These are phyloP conservation scores for Lachnellula hyalina DNA, from an alignment of 2,329 filamentous ascomycete species.

Conservation along the genomic window DNA sequence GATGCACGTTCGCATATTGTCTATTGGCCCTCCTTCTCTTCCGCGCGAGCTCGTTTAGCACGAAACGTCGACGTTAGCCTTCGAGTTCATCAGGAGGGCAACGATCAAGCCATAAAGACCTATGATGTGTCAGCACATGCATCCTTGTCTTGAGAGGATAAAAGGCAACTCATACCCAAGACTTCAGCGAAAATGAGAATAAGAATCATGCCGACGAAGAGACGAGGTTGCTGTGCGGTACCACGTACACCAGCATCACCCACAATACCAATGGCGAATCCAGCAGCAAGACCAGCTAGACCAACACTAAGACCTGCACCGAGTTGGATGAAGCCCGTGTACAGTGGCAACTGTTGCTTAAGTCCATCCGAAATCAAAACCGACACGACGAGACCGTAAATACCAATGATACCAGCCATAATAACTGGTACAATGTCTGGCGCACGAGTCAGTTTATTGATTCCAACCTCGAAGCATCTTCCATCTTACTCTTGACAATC, in stretches of 20 bases:
- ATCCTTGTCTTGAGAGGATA: not conserved
- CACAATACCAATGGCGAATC: constrained; percentile 82
- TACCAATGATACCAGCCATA: constrained; percentile 99
- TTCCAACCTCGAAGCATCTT: not conserved
- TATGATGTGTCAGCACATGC: constrained; percentile 36
- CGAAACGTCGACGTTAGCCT: constrained; percentile 59
- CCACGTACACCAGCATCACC: constrained; percentile 85
- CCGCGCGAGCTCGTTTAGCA: constrained; percentile 45
- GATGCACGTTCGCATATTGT: constrained; percentile 25
- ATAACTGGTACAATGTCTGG: constrained; percentile 98
- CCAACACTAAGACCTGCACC: constrained; percentile 79
- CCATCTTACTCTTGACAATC: constrained; percentile 92
- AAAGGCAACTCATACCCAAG: constrained; percentile 51
- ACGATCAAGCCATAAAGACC: constrained; percentile 99
- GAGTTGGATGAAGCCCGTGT: constrained; percentile 80
- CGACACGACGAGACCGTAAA: constrained; percentile 87
- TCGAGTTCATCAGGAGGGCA: constrained; percentile 98
- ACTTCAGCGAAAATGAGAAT: constrained; percentile 86
- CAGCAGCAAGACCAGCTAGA: constrained; percentile 76
- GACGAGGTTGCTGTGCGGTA: constrained; percentile 63
- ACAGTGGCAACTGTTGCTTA: constrained; percentile 66
- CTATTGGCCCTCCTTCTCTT: constrained; percentile 23
- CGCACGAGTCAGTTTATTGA: constrained; percentile 14
- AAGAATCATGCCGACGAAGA: constrained; percentile 76
- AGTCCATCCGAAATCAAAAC: constrained; percentile 80